A percentile compares a stretch with the other conserved stretches of the same genome.
Conservation (phyloP, 495 filamentous ascomycete species). For the Penicillium canariense region DNA sequence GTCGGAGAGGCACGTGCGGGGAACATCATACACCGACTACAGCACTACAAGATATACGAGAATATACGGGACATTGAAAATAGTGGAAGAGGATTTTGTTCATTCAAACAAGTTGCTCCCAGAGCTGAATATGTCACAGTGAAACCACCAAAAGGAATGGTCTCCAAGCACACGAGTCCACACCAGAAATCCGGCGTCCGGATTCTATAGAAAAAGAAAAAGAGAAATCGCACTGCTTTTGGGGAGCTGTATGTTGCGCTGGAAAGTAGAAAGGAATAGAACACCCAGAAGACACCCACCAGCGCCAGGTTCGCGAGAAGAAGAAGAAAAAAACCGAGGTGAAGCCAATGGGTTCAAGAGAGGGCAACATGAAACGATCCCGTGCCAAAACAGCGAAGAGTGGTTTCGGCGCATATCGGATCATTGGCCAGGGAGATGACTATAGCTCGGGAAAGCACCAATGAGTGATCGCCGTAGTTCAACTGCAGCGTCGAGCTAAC, state of each 20-base stretch:
- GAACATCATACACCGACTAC: background rate
- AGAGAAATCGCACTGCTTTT: slow-evolving; percentile 18
- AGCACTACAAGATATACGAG: background rate
- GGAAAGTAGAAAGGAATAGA: slow-evolving; percentile 23
- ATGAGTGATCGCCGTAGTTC: background rate
- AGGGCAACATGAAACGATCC: slow-evolving; percentile 4
- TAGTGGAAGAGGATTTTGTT: background rate
- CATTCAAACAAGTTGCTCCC: slow-evolving; percentile 19
- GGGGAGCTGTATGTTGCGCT: slow-evolving; percentile 28
- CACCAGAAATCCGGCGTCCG: slow-evolving; percentile 3
- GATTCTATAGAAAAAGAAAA: slow-evolving; percentile 30
- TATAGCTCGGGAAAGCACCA: background rate
- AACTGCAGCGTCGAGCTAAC: background rate
- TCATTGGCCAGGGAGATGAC: background rate
- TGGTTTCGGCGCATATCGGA: slow-evolving; percentile 1
- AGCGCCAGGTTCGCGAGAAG: slow-evolving; percentile 33
- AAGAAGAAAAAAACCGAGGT: slow-evolving; percentile 16
- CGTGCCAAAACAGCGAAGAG: slow-evolving; percentile 1
- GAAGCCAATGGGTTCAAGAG: slow-evolving; percentile 17
- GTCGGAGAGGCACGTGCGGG: slow-evolving; percentile 10
- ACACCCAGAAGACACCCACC: slow-evolving; percentile 40
- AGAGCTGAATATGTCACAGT: slow-evolving; percentile 28
- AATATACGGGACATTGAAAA: background rate
- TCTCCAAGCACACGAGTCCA: slow-evolving; percentile 5
- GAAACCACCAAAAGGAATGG: slow-evolving; percentile 9